Base-by-base conservation (phyloP, 805 yeast genomes). In the Candida jianshihensis region DNA sequence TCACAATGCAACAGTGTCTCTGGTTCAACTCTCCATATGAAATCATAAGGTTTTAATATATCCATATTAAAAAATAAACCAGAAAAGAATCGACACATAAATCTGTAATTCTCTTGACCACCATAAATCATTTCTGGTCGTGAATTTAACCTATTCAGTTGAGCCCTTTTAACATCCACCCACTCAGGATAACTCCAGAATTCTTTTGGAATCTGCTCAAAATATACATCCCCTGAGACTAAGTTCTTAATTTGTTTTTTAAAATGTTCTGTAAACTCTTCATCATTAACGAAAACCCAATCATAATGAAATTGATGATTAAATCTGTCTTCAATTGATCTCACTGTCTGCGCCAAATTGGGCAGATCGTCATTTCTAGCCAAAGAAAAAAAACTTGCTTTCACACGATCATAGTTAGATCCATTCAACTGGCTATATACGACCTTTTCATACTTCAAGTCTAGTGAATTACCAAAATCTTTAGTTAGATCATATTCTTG, bases 321-420 rank as follows among this genome's bases (percentile, higher is more conserved):
- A 68, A 86, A 86, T 42, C 94, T 64, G 57, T 84, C 94, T 60
- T 86, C 95, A 42, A 83, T 64, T 33, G 73, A 71, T 54, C 81
- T 66, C 39, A 81, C 75, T 9, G 86, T 75, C 20, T 59, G 68
- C 35, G 69, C 54, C 35, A 80, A 56, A 24, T 65, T 64, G 53
- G 63, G 54, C 44, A 79, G 57, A 51, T 79, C 87, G 9, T 61
- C 51, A 57, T 79, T 78, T 60, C 86, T 66, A 13, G 85, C 85
- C 49, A 81, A 63, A 0, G 85, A 66, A 17, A 79, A 81, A 47
- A 84, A 67, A 0, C 83, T 72, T 6, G 86, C 90, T 41, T 73
- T 78, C 41, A 64, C 76, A 38, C 66, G 60, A 12, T 37, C 35
- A 34, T 64, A 61, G 31, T 53, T 56, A 19, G 26, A 24, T 7